phyloP scores from a whole-genome alignment of 192 early-diverging fungal species.

The Rhizophagus clarus region DNA sequence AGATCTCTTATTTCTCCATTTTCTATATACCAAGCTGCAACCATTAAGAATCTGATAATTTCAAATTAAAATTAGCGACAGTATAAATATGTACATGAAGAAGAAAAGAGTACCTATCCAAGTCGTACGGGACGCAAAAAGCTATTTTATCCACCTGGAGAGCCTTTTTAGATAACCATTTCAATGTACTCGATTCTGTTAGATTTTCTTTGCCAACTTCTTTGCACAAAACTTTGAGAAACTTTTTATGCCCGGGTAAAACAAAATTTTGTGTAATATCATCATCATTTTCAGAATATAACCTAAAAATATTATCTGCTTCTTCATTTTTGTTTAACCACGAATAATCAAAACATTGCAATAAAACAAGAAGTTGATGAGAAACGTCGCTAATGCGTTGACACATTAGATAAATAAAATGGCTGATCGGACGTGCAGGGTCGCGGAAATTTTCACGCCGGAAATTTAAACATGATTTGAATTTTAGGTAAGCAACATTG shows the following conservation, averaged over 20 bases:
- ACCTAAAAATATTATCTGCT: neutral
- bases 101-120: neutral
- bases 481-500: conserved; percentile 7
- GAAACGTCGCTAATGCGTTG: conserved; percentile 19
- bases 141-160: conserved; percentile 6
- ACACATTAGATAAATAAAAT: conserved; percentile 21
- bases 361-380: neutral
- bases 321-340: conserved; percentile 9
- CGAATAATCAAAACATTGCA: conserved; percentile 16
- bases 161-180: neutral
- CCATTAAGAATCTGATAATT: neutral
- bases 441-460: conserved; percentile 9
- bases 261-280: conserved; percentile 13
- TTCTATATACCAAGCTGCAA: conserved; percentile 11
- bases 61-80: no score
- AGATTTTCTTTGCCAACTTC: neutral
- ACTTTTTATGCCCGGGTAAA: neutral
- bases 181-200: neutral
- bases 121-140: conserved; percentile 13
- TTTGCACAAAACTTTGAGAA: neutral
- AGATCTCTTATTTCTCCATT: neutral
- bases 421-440: neutral
- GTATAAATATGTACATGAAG: no score
- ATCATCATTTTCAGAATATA: neutral
- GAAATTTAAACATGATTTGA: conserved; percentile 13